A percentile compares a stretch with the other conserved stretches of the same genome.
These are phyloP conservation scores for Globisporangium cederbergense DNA, from an alignment of 352 stramenopile genomes.

Conservation along the genomic window DNA sequence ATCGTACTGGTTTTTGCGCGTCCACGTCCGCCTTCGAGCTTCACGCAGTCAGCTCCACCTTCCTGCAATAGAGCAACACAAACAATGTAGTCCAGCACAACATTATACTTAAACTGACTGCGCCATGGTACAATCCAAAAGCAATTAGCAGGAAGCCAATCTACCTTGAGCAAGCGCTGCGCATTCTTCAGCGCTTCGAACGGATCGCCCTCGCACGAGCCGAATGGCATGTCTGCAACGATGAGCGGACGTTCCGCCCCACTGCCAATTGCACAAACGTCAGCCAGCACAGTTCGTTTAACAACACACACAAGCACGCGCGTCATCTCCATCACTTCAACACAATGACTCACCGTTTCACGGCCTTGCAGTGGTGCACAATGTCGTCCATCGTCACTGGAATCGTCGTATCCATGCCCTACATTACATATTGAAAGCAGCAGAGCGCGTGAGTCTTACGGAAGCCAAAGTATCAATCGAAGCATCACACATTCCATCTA, in stretches of 20 bases:
- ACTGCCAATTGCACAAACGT: constrained; percentile 22
- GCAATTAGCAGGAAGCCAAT: not conserved
- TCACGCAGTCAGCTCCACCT: constrained; percentile 96
- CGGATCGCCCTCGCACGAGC: constrained; percentile 92
- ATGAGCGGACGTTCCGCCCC: constrained; percentile 89
- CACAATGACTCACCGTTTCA: constrained; percentile 80
- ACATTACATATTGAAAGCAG: constrained; percentile 15
- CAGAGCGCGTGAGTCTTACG: not conserved
- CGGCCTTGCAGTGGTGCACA: constrained; percentile 96
- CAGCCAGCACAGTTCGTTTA: not conserved
- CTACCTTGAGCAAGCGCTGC: constrained; percentile 91
- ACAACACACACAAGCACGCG: not conserved
- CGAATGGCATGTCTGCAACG: constrained; percentile 98
- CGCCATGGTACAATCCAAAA: not conserved
- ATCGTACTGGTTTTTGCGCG: constrained; percentile 63
- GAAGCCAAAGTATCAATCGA: not conserved
- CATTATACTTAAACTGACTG: not conserved
- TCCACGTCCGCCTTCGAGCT: constrained; percentile 95
- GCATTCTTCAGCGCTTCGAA: constrained; percentile 94
- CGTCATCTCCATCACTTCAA: not conserved
- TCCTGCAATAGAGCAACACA: constrained; percentile 61
- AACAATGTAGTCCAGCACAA: not conserved
- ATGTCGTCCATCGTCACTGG: constrained; percentile 98
- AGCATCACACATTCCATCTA: not conserved
- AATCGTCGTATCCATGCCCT: constrained; percentile 86